These are phyloP conservation scores for Nitzschia sp. DNA, from an alignment of 108 stramenopile species.

Conservation along the genomic window DNA sequence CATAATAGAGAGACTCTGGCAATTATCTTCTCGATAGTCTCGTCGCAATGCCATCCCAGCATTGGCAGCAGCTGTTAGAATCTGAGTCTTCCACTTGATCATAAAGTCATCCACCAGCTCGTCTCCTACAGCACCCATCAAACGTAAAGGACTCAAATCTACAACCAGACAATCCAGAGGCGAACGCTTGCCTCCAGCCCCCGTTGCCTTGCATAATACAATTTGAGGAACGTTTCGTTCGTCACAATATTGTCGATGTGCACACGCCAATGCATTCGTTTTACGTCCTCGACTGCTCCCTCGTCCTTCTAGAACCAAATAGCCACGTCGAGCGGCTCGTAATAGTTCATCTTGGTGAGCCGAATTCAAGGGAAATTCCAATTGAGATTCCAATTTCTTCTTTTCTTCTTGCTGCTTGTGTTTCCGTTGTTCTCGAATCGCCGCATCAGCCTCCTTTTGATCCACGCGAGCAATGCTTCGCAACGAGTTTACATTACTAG, in stretches of 20 bases:
- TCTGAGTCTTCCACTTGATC: slow-evolving; percentile 10
- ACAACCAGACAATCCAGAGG: slow-evolving; percentile 37
- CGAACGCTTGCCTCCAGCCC: slow-evolving; percentile 9
- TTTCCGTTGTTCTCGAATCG: not conserved
- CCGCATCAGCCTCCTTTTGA: not conserved
- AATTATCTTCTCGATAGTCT: slow-evolving; percentile 26
- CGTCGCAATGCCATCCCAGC: slow-evolving; percentile 23
- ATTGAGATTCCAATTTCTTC: not conserved
- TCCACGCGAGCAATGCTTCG: not conserved
- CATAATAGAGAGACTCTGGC: not conserved
- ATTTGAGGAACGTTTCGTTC: slow-evolving; percentile 36
- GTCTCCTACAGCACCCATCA: slow-evolving; percentile 6
- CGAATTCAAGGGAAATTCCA: slow-evolving; percentile 20
- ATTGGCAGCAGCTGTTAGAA: slow-evolving; percentile 17
- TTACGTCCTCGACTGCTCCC: slow-evolving; percentile 53
- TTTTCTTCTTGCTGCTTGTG: slow-evolving; percentile 10
- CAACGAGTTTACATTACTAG: not conserved
- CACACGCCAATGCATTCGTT: slow-evolving; percentile 42
- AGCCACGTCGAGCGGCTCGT: slow-evolving; percentile 25
- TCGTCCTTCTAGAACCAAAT: slow-evolving; percentile 45
- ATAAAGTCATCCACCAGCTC: slow-evolving; percentile 9
- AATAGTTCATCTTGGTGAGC: slow-evolving; percentile 28
- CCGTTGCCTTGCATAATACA: slow-evolving; percentile 36
- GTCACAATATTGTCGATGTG: slow-evolving; percentile 60
- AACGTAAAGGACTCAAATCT: slow-evolving; percentile 36